Conservation (phyloP, 2,329 filamentous ascomycete genomes). For the Chrysoporthe deuterocubensis region DNA sequence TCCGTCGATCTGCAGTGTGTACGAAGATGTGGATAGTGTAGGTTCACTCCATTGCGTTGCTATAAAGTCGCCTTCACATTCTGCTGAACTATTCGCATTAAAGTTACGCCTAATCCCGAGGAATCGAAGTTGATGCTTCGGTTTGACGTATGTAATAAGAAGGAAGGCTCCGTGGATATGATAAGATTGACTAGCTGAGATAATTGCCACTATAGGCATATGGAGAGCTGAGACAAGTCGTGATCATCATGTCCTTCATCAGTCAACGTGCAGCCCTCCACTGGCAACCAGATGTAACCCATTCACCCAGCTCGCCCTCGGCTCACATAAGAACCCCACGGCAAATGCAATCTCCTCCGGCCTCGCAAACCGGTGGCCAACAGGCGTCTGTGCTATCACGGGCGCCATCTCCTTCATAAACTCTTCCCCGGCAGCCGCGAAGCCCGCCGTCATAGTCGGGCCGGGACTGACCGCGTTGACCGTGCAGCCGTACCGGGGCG, state of each 20-base stretch:
- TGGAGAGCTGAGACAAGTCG: too few relatives aligned
- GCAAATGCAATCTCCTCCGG: conserved; percentile 52
- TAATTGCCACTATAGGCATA: too few relatives aligned
- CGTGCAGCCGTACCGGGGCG: conserved; percentile 49
- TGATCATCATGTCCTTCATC: not conserved
- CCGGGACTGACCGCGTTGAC: conserved; percentile 51
- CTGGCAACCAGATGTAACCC: conserved; percentile 40
- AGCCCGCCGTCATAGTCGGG: conserved; percentile 42
- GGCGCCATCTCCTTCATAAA: conserved; percentile 45
- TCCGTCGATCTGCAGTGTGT: conserved; percentile 19
- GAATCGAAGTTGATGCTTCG: too few relatives aligned
- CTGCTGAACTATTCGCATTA: too few relatives aligned
- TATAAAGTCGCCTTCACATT: not conserved
- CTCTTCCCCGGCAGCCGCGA: conserved; percentile 18
- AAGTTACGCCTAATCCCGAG: too few relatives aligned
- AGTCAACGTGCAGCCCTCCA: conserved; percentile 34
- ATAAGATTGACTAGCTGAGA: too few relatives aligned
- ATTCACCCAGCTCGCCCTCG: conserved; percentile 52
- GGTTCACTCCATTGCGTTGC: not conserved
- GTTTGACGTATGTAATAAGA: too few relatives aligned
- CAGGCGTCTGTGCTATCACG: conserved; percentile 48
- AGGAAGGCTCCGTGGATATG: too few relatives aligned
- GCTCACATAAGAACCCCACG: conserved; percentile 50
- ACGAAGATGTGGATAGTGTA: not conserved
- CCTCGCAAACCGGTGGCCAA: conserved; percentile 46